Evolutionary conservation across 2,329 filamentous ascomycete genomes (phyloP).

Genomic region (Cordyceps farinosa): DNA sequence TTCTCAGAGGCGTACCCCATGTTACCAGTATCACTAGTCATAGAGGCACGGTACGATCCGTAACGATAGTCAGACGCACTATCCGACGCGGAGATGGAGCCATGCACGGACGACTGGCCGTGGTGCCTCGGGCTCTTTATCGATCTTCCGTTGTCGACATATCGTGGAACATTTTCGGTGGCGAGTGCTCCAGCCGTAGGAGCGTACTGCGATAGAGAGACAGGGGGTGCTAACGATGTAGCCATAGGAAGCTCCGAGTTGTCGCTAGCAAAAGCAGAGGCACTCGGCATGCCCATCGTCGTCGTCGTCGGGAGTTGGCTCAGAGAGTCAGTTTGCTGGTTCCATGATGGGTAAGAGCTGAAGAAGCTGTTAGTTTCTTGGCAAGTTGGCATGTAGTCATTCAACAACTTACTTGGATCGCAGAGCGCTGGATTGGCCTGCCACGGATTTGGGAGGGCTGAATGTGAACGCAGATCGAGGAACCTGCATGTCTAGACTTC

Average conservation of each 20-base stretch:
- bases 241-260: slow-evolving; percentile 52
- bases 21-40: slow-evolving; percentile 32
- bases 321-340: slow-evolving; percentile 20
- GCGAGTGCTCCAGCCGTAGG: slow-evolving; percentile 25
- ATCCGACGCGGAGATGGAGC: slow-evolving; percentile 48
- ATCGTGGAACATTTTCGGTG: slow-evolving; percentile 50
- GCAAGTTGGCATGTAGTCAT: not conserved
- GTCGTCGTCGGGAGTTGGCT: slow-evolving; percentile 47
- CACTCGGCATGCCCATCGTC: slow-evolving; percentile 51
- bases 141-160: slow-evolving; percentile 54
- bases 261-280: slow-evolving; percentile 45
- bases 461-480: slow-evolving; percentile 58
- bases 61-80: slow-evolving; percentile 55
- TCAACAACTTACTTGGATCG: slow-evolving; percentile 54
- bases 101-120: slow-evolving; percentile 52
- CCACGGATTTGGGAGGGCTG: slow-evolving; percentile 53
- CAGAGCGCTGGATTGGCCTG: slow-evolving; percentile 50
- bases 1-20: slow-evolving; percentile 31
- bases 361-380: slow-evolving; percentile 26
- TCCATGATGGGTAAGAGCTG: slow-evolving; percentile 59
- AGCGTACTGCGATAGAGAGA: slow-evolving; percentile 40
- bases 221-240: slow-evolving; percentile 49
- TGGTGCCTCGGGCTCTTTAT: slow-evolving; percentile 54
- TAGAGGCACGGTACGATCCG: slow-evolving; percentile 39
- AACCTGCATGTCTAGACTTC: slow-evolving; percentile 49